Conservation (phyloP, 2,329 filamentous ascomycete species). For the Colletotrichum godetiae region DNA sequence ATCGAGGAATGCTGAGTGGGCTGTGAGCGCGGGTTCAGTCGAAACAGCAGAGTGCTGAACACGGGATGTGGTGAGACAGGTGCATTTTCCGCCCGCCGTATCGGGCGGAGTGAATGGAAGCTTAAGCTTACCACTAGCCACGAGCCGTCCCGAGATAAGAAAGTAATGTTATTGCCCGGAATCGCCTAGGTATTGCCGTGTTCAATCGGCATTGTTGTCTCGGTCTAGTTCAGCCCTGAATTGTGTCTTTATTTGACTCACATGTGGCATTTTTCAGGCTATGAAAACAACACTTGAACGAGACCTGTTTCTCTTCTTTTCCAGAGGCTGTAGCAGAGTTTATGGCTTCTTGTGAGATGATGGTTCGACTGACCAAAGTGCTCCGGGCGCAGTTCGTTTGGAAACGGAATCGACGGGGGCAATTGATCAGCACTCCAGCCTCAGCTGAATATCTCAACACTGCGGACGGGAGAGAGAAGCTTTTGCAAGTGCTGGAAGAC, state of each 20-base stretch:
- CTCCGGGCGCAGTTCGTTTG: background rate
- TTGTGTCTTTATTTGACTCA: background rate
- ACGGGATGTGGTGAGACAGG: background rate
- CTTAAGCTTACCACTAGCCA: background rate
- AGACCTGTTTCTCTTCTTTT: background rate
- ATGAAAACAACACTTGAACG: background rate
- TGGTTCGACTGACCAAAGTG: background rate
- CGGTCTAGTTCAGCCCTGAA: background rate
- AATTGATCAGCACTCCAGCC: background rate
- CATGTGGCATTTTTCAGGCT: background rate
- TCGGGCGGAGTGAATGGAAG: too few relatives aligned
- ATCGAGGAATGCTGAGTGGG: background rate
- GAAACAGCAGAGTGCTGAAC: background rate
- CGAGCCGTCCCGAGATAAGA: background rate
- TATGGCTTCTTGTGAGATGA: too few relatives aligned
- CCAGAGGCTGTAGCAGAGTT: too few relatives aligned
- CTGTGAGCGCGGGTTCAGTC: background rate
- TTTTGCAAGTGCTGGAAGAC: background rate
- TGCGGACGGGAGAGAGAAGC: background rate
- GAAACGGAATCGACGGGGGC: background rate
- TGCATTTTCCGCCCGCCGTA: too few relatives aligned
- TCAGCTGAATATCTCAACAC: background rate
- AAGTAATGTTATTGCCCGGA: background rate
- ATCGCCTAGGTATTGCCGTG: background rate
- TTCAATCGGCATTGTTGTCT: background rate